Evolutionary conservation across 1,284 basidiomycete species (phyloP).

Genomic region (Ceratobasidium sp.): DNA sequence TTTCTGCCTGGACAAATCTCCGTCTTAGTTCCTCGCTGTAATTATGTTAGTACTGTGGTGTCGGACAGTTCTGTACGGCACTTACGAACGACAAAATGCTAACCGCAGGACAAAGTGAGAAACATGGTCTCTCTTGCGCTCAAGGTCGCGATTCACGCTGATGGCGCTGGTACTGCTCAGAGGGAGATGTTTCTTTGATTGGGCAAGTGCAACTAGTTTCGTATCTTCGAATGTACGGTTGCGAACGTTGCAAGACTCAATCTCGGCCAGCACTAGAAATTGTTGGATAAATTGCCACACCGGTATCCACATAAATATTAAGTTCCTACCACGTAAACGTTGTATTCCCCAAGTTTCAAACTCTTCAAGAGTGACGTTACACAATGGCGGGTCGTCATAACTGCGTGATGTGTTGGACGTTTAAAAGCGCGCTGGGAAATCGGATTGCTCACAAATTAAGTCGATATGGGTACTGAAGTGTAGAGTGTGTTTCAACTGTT

Average conservation of each 20-base stretch:
- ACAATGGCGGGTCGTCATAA: conserved; percentile 83
- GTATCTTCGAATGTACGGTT: conserved; percentile 81
- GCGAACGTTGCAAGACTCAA: conserved; percentile 88
- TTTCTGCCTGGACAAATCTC: conserved; percentile 90
- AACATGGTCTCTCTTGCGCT: conserved; percentile 86
- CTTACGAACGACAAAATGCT: conserved; percentile 94
- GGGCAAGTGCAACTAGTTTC: conserved; percentile 62
- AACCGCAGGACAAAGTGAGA: conserved; percentile 94
- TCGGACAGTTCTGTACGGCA: conserved; percentile 45
- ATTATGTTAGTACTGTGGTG: conserved; percentile 3
- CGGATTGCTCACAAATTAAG: conserved; percentile 75
- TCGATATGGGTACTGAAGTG: conserved; percentile 64
- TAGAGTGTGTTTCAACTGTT: conserved; percentile 48
- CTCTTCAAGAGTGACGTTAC: conserved; percentile 93
- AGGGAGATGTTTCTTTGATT: conserved; percentile 74
- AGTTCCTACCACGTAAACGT: conserved; percentile 65
- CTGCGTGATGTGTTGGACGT: conserved; percentile 52
- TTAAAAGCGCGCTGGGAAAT: background rate
- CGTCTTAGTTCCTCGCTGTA: conserved; percentile 85
- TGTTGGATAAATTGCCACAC: background rate
- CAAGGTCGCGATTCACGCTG: conserved; percentile 59
- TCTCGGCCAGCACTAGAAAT: conserved; percentile 78
- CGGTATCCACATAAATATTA: too few relatives aligned
- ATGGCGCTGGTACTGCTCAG: conserved; percentile 67
- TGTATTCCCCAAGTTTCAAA: conserved; percentile 93